Percentiles rank a stretch among this genome's conserved stretches.
Conservation (phyloP, 352 stramenopile genomes). For the Pythium aphanidermatum region DNA sequence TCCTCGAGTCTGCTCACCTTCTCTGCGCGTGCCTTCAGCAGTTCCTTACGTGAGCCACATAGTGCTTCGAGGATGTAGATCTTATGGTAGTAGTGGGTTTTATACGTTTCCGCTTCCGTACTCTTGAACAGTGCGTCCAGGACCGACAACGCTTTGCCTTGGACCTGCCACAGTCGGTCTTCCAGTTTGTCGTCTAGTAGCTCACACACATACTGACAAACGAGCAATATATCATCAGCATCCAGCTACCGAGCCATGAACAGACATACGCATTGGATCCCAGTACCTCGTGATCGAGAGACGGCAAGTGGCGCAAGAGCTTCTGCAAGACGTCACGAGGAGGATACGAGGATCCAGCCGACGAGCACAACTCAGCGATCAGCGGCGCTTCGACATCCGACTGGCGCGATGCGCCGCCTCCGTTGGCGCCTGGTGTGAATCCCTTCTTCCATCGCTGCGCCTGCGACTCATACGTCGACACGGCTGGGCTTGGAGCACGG, state of each 20-base stretch:
- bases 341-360: conserved; percentile 73
- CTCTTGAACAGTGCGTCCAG: conserved; percentile 64
- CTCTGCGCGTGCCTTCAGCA: conserved; percentile 66
- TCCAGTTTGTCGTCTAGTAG: conserved; percentile 84
- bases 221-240: conserved; percentile 3
- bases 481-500: not conserved
- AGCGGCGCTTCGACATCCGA: conserved; percentile 63
- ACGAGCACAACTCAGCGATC: conserved; percentile 72
- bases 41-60: conserved; percentile 59
- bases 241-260: no score
- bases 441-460: conserved; percentile 72
- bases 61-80: conserved; percentile 50
- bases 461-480: conserved; percentile 67
- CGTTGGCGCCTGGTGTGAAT: conserved; percentile 30
- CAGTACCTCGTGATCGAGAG: conserved; percentile 60
- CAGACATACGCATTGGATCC: no score
- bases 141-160: conserved; percentile 74
- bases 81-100: conserved; percentile 53
- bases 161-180: conserved; percentile 72
- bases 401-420: conserved; percentile 17
- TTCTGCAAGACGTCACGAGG: conserved; percentile 75
- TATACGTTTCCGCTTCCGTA: conserved; percentile 49
- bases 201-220: conserved; percentile 67
- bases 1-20: conserved; percentile 37
- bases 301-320: conserved; percentile 62